phyloP scores from a whole-genome alignment of 2,329 filamentous ascomycete genomes.

The Cladosporium sp. region DNA sequence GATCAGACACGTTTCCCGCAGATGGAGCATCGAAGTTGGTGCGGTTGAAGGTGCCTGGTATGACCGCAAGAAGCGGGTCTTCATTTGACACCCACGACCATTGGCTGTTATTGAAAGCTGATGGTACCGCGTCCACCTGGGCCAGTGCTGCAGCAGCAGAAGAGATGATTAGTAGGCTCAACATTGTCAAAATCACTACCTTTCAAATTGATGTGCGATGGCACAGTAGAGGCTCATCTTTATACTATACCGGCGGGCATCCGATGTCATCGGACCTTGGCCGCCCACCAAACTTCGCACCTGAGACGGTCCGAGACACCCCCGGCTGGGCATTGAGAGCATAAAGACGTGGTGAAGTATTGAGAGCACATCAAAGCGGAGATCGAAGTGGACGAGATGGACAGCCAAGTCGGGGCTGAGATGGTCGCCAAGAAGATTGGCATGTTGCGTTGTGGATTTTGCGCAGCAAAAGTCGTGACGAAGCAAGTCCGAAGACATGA shows the following conservation, averaged over 20 bases:
- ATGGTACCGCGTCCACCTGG: not conserved
- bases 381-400: not conserved
- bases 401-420: not conserved
- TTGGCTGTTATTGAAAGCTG: not conserved
- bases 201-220: not conserved
- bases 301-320: not conserved
- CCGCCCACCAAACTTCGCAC: not conserved
- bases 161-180: not conserved
- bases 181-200: not conserved
- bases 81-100: slow-evolving; percentile 14
- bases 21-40: slow-evolving; percentile 13
- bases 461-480: not conserved
- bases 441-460: not conserved
- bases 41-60: slow-evolving; percentile 14
- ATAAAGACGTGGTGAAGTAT: not conserved
- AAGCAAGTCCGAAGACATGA: not conserved
- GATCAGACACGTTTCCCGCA: slow-evolving; percentile 5
- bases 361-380: not conserved
- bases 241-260: not conserved
- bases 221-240: not conserved
- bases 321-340: not conserved
- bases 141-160: not conserved
- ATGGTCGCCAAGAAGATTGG: not conserved
- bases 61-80: slow-evolving; percentile 7
- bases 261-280: slow-evolving; percentile 6